phyloP scores from a whole-genome alignment of 257 asterid species.

The Fraxinus anomala region DNA sequence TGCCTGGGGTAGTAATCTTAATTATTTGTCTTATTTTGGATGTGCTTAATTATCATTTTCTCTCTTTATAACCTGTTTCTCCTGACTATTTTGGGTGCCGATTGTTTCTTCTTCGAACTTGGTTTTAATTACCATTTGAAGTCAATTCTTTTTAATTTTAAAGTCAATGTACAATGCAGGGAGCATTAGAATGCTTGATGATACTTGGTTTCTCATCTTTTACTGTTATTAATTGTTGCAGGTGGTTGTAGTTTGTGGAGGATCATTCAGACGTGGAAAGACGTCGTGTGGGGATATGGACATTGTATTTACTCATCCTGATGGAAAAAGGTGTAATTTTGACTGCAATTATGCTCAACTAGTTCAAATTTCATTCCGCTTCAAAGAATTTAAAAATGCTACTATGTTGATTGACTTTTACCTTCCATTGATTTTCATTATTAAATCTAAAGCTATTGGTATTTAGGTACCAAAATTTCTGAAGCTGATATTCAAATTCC shows the following conservation, averaged over 20 bases:
- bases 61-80: conserved; percentile 9
- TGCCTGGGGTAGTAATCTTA: conserved; percentile 70
- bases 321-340: conserved; percentile 69
- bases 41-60: conserved; percentile 6
- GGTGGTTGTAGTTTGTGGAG: conserved; percentile 85
- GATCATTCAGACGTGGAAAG: conserved; percentile 95
- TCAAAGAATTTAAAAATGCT: background rate
- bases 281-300: conserved; percentile 96
- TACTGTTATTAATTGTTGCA: conserved; percentile 31
- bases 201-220: conserved; percentile 24
- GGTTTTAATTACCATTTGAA: background rate
- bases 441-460: background rate
- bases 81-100: background rate
- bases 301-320: conserved; percentile 83
- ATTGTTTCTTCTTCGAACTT: conserved; percentile 9
- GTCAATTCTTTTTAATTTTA: background rate
- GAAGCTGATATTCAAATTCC: background rate
- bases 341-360: conserved; percentile 18
- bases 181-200: conserved; percentile 13
- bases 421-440: background rate
- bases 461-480: conserved; percentile 1
- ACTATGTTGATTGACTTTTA: conserved; percentile 10
- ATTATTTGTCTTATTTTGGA: conserved; percentile 22
- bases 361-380: conserved; percentile 13
- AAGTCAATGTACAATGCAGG: background rate